These are phyloP conservation scores for Trypanosoma brucei DNA, from an alignment of 208 protist genomes.

Conservation along the genomic window DNA sequence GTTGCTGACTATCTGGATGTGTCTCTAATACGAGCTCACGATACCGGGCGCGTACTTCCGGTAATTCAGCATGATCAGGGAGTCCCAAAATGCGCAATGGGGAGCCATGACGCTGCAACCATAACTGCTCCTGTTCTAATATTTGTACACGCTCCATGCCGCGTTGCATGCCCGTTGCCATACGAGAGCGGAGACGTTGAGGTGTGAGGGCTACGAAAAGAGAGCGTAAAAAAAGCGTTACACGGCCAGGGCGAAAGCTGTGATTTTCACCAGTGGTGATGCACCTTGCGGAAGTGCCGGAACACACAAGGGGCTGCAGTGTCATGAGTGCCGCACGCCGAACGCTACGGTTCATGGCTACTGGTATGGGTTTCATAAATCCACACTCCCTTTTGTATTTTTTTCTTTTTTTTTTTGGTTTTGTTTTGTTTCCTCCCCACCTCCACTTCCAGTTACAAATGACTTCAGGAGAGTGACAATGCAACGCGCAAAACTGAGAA, in stretches of 20 bases:
- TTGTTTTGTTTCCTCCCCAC: too few relatives aligned
- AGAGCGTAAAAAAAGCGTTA: constrained; percentile 31
- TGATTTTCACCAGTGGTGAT: constrained; percentile 61
- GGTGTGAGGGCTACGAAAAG: constrained; percentile 46
- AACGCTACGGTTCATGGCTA: not conserved
- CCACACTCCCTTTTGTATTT: too few relatives aligned
- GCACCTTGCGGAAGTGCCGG: not conserved
- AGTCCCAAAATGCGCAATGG: constrained; percentile 77
- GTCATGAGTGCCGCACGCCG: too few relatives aligned
- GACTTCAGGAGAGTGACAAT: too few relatives aligned
- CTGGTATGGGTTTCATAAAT: too few relatives aligned
- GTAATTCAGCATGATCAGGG: constrained; percentile 66
- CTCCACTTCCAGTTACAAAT: too few relatives aligned
- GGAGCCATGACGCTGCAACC: constrained; percentile 68
- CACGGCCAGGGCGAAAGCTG: constrained; percentile 58
- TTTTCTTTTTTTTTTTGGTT: too few relatives aligned
- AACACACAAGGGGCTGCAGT: not conserved
- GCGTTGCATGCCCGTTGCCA: constrained; percentile 44
- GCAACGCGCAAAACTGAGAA: too few relatives aligned
- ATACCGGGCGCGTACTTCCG: constrained; percentile 68
- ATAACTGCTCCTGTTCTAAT: constrained; percentile 67
- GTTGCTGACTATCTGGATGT: constrained; percentile 60
- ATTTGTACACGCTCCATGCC: constrained; percentile 57
- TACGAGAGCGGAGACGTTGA: constrained; percentile 23
- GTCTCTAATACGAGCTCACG: constrained; percentile 64